Conservation (phyloP, 176 grass and related monocot species). For the Bolboschoenus planiculmis region DNA sequence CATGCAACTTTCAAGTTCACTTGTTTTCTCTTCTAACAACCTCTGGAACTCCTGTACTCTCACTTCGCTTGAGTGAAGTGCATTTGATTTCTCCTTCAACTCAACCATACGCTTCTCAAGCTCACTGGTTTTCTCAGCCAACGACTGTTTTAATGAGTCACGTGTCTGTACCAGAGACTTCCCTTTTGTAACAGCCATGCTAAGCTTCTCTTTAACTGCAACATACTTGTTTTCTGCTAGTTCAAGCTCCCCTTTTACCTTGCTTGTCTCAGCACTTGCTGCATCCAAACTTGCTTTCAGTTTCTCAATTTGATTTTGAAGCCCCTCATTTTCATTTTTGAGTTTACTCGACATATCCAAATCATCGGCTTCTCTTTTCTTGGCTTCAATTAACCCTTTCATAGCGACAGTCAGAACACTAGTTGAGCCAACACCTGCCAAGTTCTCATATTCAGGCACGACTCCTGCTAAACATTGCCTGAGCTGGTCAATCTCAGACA, state of each 20-base stretch:
- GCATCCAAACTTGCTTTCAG: constrained; percentile 45
- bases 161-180: constrained; percentile 92
- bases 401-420: constrained; percentile 36
- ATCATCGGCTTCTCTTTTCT: constrained; percentile 60
- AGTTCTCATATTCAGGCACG: constrained; percentile 43
- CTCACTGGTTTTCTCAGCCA: constrained; percentile 64
- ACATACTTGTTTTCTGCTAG: constrained; percentile 64
- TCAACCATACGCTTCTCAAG: constrained; percentile 49
- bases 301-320: constrained; percentile 49
- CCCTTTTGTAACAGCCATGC: constrained; percentile 85
- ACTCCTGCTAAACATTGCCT: constrained; percentile 49
- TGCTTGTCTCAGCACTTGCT: constrained; percentile 47
- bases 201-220: constrained; percentile 72
- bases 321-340: constrained; percentile 49
- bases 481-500: constrained; percentile 58
- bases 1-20: constrained; percentile 4
- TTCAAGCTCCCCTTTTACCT: constrained; percentile 60
- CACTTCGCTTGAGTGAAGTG: constrained; percentile 47
- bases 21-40: constrained; percentile 45
- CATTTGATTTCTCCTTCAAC: constrained; percentile 62
- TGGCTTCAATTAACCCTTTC: constrained; percentile 57
- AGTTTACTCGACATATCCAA: constrained; percentile 35
- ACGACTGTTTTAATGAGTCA: constrained; percentile 78
- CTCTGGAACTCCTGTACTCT: constrained; percentile 26
- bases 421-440: constrained; percentile 23